Evolutionary conservation across 352 stramenopile species (phyloP), one percentile per base, ranked within the genome.

Genomic region (Pythium coloratum): DNA sequence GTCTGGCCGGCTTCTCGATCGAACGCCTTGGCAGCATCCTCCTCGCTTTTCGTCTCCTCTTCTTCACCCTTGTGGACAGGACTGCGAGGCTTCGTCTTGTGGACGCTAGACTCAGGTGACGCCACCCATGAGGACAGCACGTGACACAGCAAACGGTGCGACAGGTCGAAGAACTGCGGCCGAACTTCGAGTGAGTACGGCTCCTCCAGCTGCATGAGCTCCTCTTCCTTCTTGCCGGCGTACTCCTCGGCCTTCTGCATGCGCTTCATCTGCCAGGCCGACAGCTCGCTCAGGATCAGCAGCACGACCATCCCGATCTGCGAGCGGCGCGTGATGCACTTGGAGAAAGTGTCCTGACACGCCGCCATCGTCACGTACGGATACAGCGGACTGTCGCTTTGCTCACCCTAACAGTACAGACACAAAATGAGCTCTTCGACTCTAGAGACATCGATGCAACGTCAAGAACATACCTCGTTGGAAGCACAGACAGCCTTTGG

Each of bases 221-320:
- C 77, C 24, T 91, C 79, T 59, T 92, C 82, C 13, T 74, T 75
- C 67, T 90, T 89, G 0, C 82, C 78, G 1, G 76, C 78, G 26
- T 90, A 89, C 32, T 84, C 78, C 56, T 95, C 87, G 0, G 78
- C 78, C 59, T 89, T 91, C 57, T 96, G 86, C 87, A 96, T 94
- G 60, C 85, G 86, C 55, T 95, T 92, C 85, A 96, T 95, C 76
- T 96, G 86, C 86, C 88, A 96, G 28, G 82, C 80, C 3, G 86
- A 92, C 3, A 96, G 57, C 32, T 94, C 86, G 20, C 86, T 90
- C 30, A 96, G 51, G 40, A 96, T 79, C 55, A 80, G 74, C 26
- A 96, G 64, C 55, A 93, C 47, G 34, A 95, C 65, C 64, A 95
- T 78, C 0, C 84, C 86, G 7, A 96, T 66, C 81, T 94, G 86